Evolutionary conservation across 805 yeast species (phyloP).

Genomic region (Peterozyma xylosa): DNA sequence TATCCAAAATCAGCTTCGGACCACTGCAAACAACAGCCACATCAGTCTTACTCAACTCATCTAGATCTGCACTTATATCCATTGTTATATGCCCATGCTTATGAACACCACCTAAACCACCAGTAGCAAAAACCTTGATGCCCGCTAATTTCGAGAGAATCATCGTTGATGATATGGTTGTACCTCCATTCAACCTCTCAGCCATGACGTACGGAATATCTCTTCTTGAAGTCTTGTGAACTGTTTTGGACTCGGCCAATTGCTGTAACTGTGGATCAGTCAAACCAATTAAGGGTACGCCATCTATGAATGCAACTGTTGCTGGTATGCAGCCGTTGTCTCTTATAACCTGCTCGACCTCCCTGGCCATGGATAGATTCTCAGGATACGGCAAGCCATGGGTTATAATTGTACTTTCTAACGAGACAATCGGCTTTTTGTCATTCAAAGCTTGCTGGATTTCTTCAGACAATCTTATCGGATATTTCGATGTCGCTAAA

Average conservation of each 20-base stretch:
- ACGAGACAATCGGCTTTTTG: conserved; percentile 64
- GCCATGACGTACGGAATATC: conserved; percentile 73
- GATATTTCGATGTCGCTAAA: not conserved
- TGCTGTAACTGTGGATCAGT: conserved; percentile 34
- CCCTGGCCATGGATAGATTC: conserved; percentile 63
- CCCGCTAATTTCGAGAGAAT: conserved; percentile 70
- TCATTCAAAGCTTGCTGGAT: conserved; percentile 53
- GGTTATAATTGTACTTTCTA: conserved; percentile 82
- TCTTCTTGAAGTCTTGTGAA: conserved; percentile 67
- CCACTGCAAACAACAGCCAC: conserved; percentile 92
- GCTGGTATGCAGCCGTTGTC: conserved; percentile 72
- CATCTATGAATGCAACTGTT: conserved; percentile 71
- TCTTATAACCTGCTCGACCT: conserved; percentile 58
- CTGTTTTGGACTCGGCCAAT: conserved; percentile 31
- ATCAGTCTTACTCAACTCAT: conserved; percentile 75
- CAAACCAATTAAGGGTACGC: conserved; percentile 67
- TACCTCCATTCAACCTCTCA: conserved; percentile 64
- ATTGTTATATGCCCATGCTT: conserved; percentile 65
- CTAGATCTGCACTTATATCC: conserved; percentile 84
- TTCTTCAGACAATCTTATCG: conserved; percentile 26
- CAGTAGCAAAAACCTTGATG: conserved; percentile 82
- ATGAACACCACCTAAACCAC: conserved; percentile 91
- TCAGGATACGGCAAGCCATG: conserved; percentile 85
- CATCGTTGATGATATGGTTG: conserved; percentile 88
- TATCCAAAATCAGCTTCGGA: conserved; percentile 80